These are phyloP conservation scores for Sphenostylis stenocarpa DNA, from an alignment of 306 rosid species.

Conservation along the genomic window DNA sequence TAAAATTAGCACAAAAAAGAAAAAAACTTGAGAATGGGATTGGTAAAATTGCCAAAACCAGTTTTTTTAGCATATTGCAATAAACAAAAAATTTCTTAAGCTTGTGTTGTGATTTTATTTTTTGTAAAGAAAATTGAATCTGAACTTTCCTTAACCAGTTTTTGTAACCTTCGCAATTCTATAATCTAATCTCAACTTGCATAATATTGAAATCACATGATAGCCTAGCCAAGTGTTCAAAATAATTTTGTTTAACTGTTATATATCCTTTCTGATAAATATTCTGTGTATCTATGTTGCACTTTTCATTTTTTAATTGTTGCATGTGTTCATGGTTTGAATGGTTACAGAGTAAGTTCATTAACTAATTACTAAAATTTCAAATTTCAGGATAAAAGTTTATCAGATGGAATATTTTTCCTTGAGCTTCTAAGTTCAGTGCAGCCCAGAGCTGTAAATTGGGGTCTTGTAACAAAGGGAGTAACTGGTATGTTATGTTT, in stretches of 20 bases:
- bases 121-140: neutral
- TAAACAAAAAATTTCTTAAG: neutral
- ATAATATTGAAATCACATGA: neutral
- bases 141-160: neutral
- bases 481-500: slow-evolving; percentile 61
- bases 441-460: slow-evolving; percentile 84
- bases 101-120: neutral
- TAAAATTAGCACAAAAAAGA: neutral
- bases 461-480: slow-evolving; percentile 95
- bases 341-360: neutral
- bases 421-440: slow-evolving; percentile 94
- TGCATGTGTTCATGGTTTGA: neutral
- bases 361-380: slow-evolving; percentile 20
- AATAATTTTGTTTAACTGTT: neutral
- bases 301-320: neutral
- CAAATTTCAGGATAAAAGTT: slow-evolving; percentile 73
- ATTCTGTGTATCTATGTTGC: neutral
- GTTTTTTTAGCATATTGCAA: neutral
- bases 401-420: slow-evolving; percentile 87
- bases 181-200: neutral
- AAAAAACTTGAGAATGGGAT: neutral
- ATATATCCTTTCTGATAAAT: neutral
- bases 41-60: neutral
- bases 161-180: neutral
- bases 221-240: neutral